These are phyloP conservation scores for Globisporangium splendens DNA, from an alignment of 352 stramenopile genomes.

Conservation along the genomic window DNA sequence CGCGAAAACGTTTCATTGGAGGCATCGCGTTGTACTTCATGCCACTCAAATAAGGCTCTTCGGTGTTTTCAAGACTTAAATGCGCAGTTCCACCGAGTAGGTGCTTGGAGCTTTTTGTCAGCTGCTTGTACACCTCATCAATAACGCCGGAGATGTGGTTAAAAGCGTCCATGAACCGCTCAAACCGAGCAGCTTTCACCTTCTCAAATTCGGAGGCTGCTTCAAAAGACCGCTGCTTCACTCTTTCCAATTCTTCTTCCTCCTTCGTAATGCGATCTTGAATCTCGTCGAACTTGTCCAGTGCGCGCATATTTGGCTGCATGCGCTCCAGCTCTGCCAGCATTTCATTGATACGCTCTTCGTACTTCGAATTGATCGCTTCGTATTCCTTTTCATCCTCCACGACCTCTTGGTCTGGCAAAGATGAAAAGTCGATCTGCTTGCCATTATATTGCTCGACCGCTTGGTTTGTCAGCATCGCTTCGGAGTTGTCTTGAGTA, in stretches of 20 bases:
- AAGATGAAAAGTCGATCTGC: conserved; percentile 89
- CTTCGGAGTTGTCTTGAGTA: conserved; percentile 23
- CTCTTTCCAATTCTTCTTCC: conserved; percentile 73
- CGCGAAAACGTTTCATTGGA: conserved; percentile 98
- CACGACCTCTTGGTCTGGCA: conserved; percentile 72
- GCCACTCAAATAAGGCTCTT: conserved; percentile 97
- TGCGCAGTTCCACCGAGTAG: conserved; percentile 87
- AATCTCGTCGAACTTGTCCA: conserved; percentile 88
- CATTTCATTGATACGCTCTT: conserved; percentile 62
- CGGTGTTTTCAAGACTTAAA: conserved; percentile 80
- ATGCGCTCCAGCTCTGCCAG: conserved; percentile 91
- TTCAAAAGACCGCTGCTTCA: conserved; percentile 63
- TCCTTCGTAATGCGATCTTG: conserved; percentile 73
- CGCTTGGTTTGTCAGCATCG: conserved; percentile 46
- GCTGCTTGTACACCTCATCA: conserved; percentile 95
- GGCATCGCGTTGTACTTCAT: conserved; percentile 99
- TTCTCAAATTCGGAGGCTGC: conserved; percentile 70
- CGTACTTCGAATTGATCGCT: conserved; percentile 66
- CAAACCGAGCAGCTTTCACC: conserved; percentile 64
- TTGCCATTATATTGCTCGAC: conserved; percentile 39
- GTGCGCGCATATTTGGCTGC: conserved; percentile 96
- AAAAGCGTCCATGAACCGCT: conserved; percentile 94
- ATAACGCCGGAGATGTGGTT: conserved; percentile 92
- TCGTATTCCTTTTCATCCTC: conserved; percentile 86
- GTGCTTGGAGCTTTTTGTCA: conserved; percentile 98